Evolutionary conservation across 2,329 filamentous ascomycete genomes (phyloP).

Genomic region (Aaosphaeria arxii): DNA sequence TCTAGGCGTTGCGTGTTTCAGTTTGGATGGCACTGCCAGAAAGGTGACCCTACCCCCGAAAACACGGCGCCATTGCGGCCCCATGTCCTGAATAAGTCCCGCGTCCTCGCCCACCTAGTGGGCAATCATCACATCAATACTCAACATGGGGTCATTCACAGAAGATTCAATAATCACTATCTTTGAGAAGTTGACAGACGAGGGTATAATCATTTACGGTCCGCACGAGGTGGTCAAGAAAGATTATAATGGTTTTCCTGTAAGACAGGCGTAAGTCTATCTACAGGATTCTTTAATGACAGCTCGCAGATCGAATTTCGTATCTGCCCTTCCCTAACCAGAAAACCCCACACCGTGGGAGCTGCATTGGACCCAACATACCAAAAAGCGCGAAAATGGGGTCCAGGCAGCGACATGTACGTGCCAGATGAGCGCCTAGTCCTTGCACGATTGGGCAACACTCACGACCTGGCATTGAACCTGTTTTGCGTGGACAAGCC

Average conservation of each 20-base stretch:
- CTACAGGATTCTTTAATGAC: not conserved
- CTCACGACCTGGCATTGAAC: constrained; percentile 49
- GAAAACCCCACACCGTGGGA: constrained; percentile 27
- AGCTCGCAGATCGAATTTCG: constrained; percentile 27
- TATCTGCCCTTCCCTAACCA: constrained; percentile 23
- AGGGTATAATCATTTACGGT: constrained; percentile 21
- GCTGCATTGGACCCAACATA: constrained; percentile 14
- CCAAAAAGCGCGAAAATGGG: constrained; percentile 20
- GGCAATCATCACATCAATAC: too few relatives aligned
- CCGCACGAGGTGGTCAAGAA: constrained; percentile 16
- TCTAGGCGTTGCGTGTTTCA: too few relatives aligned
- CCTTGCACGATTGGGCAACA: constrained; percentile 37
- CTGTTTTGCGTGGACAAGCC: constrained; percentile 50
- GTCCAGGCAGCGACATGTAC: constrained; percentile 41
- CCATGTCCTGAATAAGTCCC: too few relatives aligned
- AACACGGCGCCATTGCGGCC: too few relatives aligned
- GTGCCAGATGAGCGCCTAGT: constrained; percentile 44
- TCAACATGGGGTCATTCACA: too few relatives aligned
- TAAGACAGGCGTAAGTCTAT: constrained; percentile 7
- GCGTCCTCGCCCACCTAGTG: too few relatives aligned
- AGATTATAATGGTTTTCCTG: constrained; percentile 24
- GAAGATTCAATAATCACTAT: constrained; percentile 7
- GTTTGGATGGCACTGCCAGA: too few relatives aligned
- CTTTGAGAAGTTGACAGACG: constrained; percentile 24
- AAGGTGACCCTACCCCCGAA: too few relatives aligned